phyloP scores from a whole-genome alignment of 805 yeast genomes.

The Clavispora santaluciae region DNA sequence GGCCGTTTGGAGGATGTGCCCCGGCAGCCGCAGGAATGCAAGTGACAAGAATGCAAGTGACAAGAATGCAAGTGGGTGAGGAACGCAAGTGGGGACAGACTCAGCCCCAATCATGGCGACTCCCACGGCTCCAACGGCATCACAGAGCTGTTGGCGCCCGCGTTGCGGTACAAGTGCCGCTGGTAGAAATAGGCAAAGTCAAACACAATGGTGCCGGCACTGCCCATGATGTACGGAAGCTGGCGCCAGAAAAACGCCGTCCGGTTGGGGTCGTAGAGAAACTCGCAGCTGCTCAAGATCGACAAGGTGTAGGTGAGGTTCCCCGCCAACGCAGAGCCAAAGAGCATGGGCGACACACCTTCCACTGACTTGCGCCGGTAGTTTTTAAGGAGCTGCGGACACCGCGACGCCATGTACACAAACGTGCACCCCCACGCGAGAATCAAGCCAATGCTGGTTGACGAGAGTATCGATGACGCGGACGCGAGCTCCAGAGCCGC shows the following conservation, averaged over 20 bases:
- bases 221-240: slow-evolving; percentile 77
- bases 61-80: no score
- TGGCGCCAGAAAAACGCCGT: slow-evolving; percentile 56
- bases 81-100: no score
- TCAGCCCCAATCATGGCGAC: neutral
- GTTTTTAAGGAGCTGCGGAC: slow-evolving; percentile 82
- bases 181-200: slow-evolving; percentile 71
- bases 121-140: slow-evolving; percentile 10
- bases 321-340: slow-evolving; percentile 73
- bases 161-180: slow-evolving; percentile 29
- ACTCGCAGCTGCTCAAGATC: slow-evolving; percentile 61
- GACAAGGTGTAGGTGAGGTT: slow-evolving; percentile 74
- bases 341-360: slow-evolving; percentile 77
- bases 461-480: neutral
- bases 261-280: slow-evolving; percentile 30
- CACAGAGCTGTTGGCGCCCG: slow-evolving; percentile 6
- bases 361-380: slow-evolving; percentile 74
- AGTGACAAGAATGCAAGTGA: no score
- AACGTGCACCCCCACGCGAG: slow-evolving; percentile 78
- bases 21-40: no score
- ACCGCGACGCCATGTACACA: slow-evolving; percentile 70
- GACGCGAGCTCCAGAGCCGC: no score
- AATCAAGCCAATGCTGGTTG: slow-evolving; percentile 9
- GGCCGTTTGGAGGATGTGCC: no score
- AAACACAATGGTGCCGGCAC: slow-evolving; percentile 78